Evolutionary conservation across 2,329 filamentous ascomycete species (phyloP).

Genomic region (Dothistroma septosporum): DNA sequence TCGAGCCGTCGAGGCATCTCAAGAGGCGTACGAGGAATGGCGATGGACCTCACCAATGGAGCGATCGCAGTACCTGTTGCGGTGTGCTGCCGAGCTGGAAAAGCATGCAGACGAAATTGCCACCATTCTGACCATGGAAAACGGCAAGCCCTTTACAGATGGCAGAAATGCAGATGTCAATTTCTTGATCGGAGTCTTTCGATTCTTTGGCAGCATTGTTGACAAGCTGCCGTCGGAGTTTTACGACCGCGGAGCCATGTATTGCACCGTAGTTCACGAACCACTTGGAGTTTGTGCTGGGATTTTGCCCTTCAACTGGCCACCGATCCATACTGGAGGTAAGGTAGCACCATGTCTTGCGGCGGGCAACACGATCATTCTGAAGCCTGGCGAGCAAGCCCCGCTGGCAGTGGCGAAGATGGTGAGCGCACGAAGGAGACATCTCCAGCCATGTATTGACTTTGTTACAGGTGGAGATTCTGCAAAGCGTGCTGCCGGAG

Average conservation of each 20-base stretch:
- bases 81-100: slow-evolving; percentile 14
- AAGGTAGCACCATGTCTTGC: slow-evolving; percentile 41
- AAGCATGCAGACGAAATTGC: slow-evolving; percentile 24
- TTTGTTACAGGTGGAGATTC: slow-evolving; percentile 12
- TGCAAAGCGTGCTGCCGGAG: slow-evolving; percentile 16
- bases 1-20: slow-evolving; percentile 14
- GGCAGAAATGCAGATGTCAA: slow-evolving; percentile 20
- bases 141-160: slow-evolving; percentile 26
- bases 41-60: slow-evolving; percentile 5
- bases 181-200: slow-evolving; percentile 22
- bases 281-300: slow-evolving; percentile 18
- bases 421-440: slow-evolving; percentile 2
- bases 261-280: slow-evolving; percentile 10
- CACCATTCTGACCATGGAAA: slow-evolving; percentile 25
- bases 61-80: slow-evolving; percentile 10
- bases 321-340: slow-evolving; percentile 34
- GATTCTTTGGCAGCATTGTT: slow-evolving; percentile 24
- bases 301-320: slow-evolving; percentile 25
- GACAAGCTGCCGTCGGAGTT: slow-evolving; percentile 19
- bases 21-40: slow-evolving; percentile 14
- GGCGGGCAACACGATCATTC: slow-evolving; percentile 32
- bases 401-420: slow-evolving; percentile 22
- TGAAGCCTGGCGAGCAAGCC: slow-evolving; percentile 29
- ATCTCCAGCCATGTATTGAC: not conserved
- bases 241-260: slow-evolving; percentile 15